Evolutionary conservation across 2,329 filamentous ascomycete species (phyloP), one percentile per base, ranked within the genome.

Genomic region (Hortaea werneckii): DNA sequence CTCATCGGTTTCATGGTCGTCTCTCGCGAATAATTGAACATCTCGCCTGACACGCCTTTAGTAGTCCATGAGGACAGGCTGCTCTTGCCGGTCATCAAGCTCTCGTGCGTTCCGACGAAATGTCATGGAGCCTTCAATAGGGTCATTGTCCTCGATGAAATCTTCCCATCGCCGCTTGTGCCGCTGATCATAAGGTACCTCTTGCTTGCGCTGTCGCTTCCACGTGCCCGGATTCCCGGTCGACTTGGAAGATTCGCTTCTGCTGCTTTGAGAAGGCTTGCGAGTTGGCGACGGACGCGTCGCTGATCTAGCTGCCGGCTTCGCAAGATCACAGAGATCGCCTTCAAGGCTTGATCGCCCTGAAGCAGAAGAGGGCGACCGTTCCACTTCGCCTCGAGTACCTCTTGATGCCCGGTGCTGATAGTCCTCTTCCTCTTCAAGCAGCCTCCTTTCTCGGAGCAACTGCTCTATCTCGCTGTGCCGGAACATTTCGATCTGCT

Each of bases 401-500:
- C 35, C 43, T 8, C 42, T 40, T 12, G 46, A 45, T 11, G 50
- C 43, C 9, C 35, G 29, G 27, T 43, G 9, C 40, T 38, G 38
- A 27, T 48, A 43, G n/a, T 49, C 35, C 9, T 49, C 50, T 46
- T 51, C 48, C 41, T 54, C 50, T 27, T 41, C 39, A 34, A 50
- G 46, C 30, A 45, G 44, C 39, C 48, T 41, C 34, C 53, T 42
- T 35, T 74, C 70, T 50, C 78, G 78, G 27, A 85, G 70, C 35
- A 94, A 69, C 9, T 78, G 67, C 59, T 92, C 82, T 20, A 94
- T 76, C 65, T 96, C 90, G 2, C 85, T 90, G 61, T 94, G 87
- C 50, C 89, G 77, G 63, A 95, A 95, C 50, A 95, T 90, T 44
- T 79, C 79, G 55, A 95, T 87, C 69, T 95, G 86, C 56, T 88